phyloP scores from a whole-genome alignment of 148 eudicot genomes.

The Heliamphora exappendiculata region DNA sequence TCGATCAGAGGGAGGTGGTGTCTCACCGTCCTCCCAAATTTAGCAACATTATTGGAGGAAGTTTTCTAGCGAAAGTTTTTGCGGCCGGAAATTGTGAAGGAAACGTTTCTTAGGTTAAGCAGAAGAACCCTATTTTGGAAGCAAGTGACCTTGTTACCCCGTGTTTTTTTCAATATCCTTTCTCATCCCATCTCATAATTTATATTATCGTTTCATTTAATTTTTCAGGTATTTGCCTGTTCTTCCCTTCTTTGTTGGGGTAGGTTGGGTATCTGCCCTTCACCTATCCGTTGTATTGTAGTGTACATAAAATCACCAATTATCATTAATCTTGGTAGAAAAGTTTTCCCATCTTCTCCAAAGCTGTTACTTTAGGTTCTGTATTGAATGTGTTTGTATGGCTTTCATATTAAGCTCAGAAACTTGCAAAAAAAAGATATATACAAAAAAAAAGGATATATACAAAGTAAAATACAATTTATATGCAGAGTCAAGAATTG shows the following conservation, averaged over 20 bases:
- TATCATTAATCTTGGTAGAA: neutral
- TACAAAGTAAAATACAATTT: too few relatives aligned
- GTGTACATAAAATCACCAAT: constrained; percentile 11
- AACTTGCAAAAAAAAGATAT: too few relatives aligned
- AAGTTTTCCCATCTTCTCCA: neutral
- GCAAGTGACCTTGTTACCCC: neutral
- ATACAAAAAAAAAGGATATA: too few relatives aligned
- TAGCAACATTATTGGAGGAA: constrained; percentile 21
- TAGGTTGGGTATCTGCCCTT: neutral
- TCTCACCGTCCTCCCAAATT: constrained; percentile 49
- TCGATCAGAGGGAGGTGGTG: constrained; percentile 59
- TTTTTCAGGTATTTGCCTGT: neutral
- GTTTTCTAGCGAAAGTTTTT: constrained; percentile 1
- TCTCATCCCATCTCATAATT: neutral
- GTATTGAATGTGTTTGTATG: neutral
- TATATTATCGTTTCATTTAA: neutral
- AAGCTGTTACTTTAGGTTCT: neutral
- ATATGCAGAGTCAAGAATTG: too few relatives aligned
- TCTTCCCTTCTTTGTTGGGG: neutral
- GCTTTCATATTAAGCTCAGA: too few relatives aligned
- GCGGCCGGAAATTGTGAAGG: constrained; percentile 1
- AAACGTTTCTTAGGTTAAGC: constrained; percentile 5
- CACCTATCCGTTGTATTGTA: constrained; percentile 3
- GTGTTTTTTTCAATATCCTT: neutral
- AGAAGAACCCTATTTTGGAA: neutral